phyloP scores from a whole-genome alignment of 345 rosid genomes.

The Eucalyptus marginata region DNA sequence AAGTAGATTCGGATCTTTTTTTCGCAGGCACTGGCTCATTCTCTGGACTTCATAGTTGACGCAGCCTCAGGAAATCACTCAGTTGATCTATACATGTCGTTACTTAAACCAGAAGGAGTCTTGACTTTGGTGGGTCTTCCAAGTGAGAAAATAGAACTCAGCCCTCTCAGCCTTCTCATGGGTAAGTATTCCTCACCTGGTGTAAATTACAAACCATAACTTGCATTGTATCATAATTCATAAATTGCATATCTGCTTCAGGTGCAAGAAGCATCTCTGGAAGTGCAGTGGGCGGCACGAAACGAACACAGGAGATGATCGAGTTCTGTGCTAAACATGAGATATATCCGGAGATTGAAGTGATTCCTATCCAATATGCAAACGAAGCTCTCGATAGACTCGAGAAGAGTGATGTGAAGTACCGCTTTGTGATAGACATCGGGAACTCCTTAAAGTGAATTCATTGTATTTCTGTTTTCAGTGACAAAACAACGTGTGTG shows the following conservation, averaged over 20 bases:
- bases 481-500: background rate
- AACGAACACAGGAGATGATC: conserved; percentile 20
- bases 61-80: conserved; percentile 80
- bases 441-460: conserved; percentile 13
- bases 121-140: conserved; percentile 19
- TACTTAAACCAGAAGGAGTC: conserved; percentile 20
- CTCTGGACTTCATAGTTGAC: conserved; percentile 74
- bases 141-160: conserved; percentile 9
- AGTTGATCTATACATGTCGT: conserved; percentile 61
- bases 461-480: background rate
- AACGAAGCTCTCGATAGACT: conserved; percentile 25
- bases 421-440: conserved; percentile 18
- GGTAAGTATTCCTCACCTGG: background rate
- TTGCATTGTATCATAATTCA: background rate
- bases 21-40: conserved; percentile 35
- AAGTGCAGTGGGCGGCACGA: conserved; percentile 13
- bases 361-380: conserved; percentile 13
- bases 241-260: background rate
- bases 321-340: conserved; percentile 17
- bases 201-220: background rate
- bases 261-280: conserved; percentile 14
- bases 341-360: conserved; percentile 10
- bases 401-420: conserved; percentile 14
- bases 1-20: background rate
- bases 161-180: conserved; percentile 4